phyloP scores from a whole-genome alignment of 176 grass and related monocot genomes.

The Lolium multiflorum region DNA sequence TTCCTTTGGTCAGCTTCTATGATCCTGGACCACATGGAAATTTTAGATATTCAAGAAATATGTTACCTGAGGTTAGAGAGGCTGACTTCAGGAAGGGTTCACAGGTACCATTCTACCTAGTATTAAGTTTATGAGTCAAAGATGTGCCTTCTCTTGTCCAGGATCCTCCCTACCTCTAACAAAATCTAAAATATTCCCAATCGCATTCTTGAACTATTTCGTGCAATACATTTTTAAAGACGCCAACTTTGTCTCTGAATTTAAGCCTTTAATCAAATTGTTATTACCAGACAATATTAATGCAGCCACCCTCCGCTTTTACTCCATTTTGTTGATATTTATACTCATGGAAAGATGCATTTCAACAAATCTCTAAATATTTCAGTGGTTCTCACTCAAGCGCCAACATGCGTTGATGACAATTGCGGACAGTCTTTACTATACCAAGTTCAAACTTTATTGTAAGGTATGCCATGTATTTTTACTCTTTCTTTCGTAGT shows the following conservation, averaged over 20 bases:
- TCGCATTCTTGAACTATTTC: neutral
- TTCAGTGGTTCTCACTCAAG: slow-evolving; percentile 99
- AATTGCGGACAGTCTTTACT: slow-evolving; percentile 84
- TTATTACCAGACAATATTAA: neutral
- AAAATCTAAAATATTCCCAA: neutral
- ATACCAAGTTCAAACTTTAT: slow-evolving; percentile 88
- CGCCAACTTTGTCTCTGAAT: neutral
- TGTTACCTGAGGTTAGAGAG: slow-evolving; percentile 86
- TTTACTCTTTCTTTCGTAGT: neutral
- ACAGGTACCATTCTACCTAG: slow-evolving; percentile 57
- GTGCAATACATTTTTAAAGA: neutral
- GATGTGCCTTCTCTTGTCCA: neutral
- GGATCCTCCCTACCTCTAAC: neutral
- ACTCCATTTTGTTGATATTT: neutral
- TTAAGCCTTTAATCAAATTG: neutral
- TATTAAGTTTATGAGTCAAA: neutral
- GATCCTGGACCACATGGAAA: slow-evolving; percentile 97
- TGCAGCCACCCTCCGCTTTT: neutral
- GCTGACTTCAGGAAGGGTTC: slow-evolving; percentile 92
- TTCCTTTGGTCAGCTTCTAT: slow-evolving; percentile 67
- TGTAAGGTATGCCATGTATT: slow-evolving; percentile 65
- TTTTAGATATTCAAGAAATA: slow-evolving; percentile 86
- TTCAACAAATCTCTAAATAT: slow-evolving; percentile 37
- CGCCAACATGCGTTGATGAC: slow-evolving; percentile 94
- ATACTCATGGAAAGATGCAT: neutral